phyloP scores from a whole-genome alignment of 2,329 filamentous ascomycete genomes.

The Aspergillus sp. region DNA sequence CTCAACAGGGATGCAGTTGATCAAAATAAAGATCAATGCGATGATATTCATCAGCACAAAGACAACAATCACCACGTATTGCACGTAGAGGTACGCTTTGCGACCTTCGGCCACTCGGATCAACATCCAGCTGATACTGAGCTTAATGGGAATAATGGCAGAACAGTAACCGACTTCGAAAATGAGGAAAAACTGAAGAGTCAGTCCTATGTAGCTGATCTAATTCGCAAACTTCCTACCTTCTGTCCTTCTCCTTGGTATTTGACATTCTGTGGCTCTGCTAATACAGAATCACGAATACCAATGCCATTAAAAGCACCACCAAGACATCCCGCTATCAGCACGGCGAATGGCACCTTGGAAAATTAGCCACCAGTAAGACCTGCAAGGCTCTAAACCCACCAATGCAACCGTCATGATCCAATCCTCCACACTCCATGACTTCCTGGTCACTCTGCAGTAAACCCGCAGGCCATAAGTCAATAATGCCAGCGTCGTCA shows the following conservation, averaged over 20 bases:
- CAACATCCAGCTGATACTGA: constrained; percentile 31
- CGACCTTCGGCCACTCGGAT: constrained; percentile 27
- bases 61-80: constrained; percentile 23
- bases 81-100: constrained; percentile 23
- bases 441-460: constrained; percentile 21
- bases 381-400: neutral
- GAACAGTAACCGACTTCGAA: constrained; percentile 31
- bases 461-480: constrained; percentile 24
- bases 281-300: constrained; percentile 15
- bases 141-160: constrained; percentile 30
- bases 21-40: constrained; percentile 27
- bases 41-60: constrained; percentile 28
- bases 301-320: constrained; percentile 30
- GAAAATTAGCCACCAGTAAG: neutral
- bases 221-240: constrained; percentile 3
- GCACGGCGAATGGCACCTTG: constrained; percentile 24
- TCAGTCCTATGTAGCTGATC: neutral
- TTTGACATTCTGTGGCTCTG: constrained; percentile 20
- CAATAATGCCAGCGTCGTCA: constrained; percentile 22
- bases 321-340: constrained; percentile 24
- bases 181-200: constrained; percentile 26
- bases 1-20: constrained; percentile 26
- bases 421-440: constrained; percentile 28
- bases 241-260: constrained; percentile 23
- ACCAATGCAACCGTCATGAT: constrained; percentile 29